Evolutionary conservation across 345 rosid species (phyloP).

Genomic region (Draba incana): DNA sequence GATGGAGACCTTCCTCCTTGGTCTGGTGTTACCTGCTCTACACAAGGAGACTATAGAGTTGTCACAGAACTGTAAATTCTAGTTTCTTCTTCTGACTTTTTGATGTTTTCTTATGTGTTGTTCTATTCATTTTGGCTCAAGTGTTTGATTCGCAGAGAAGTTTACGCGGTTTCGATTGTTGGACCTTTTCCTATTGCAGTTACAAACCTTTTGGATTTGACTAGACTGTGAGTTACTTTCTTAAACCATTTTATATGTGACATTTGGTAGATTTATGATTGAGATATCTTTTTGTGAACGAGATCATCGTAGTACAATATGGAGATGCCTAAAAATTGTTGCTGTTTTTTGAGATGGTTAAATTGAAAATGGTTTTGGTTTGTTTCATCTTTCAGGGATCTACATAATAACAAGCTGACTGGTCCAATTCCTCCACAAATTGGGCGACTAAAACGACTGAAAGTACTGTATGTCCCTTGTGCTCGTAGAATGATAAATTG

Average conservation of each 20-base stretch:
- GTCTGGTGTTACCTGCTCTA: slow-evolving; percentile 95
- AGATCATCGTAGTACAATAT: background rate
- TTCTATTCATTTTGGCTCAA: background rate
- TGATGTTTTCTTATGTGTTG: slow-evolving; percentile 5
- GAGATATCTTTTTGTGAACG: background rate
- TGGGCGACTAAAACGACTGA: slow-evolving; percentile 82
- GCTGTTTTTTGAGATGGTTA: slow-evolving; percentile 1
- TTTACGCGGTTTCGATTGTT: slow-evolving; percentile 92
- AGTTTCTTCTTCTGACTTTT: background rate
- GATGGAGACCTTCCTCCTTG: slow-evolving; percentile 86
- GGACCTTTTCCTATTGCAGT: slow-evolving; percentile 98
- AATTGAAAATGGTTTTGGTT: slow-evolving; percentile 15
- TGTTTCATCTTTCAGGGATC: slow-evolving; percentile 62
- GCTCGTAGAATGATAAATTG: background rate
- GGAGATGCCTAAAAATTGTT: background rate
- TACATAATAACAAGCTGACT: slow-evolving; percentile 92
- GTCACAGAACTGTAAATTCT: slow-evolving; percentile 75
- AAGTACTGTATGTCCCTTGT: slow-evolving; percentile 63
- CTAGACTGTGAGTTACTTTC: slow-evolving; percentile 68
- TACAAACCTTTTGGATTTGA: slow-evolving; percentile 88
- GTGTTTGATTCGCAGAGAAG: slow-evolving; percentile 64
- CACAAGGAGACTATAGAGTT: slow-evolving; percentile 86
- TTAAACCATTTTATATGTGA: background rate
- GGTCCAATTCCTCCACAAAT: slow-evolving; percentile 98
- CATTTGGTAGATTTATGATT: slow-evolving; percentile 7